phyloP scores from a whole-genome alignment of 1,284 basidiomycete species.

The Wolfiporia cocos region DNA sequence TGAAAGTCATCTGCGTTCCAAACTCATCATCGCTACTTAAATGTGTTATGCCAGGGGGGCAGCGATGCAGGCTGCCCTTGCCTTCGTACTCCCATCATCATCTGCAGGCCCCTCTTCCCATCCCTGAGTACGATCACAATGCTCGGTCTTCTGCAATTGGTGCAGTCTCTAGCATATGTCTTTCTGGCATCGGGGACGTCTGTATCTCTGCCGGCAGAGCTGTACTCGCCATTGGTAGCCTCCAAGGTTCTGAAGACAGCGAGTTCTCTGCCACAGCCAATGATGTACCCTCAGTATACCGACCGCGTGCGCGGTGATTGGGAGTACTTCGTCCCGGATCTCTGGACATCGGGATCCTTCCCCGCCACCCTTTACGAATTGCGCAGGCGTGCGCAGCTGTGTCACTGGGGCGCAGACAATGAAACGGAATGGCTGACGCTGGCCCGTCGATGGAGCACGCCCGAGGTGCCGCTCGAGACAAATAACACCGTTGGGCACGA shows the following conservation, averaged over 20 bases:
- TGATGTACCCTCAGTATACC: slow-evolving; percentile 56
- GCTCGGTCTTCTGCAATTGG: background rate
- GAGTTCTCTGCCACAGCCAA: slow-evolving; percentile 32
- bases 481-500: slow-evolving; percentile 52
- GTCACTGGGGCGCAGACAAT: slow-evolving; percentile 30
- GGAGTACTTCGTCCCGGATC: slow-evolving; percentile 45
- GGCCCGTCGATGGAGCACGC: slow-evolving; percentile 43
- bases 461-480: slow-evolving; percentile 40
- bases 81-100: too few species aligned
- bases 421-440: slow-evolving; percentile 39
- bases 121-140: too few species aligned
- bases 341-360: slow-evolving; percentile 69
- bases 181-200: slow-evolving; percentile 6
- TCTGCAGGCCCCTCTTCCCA: too few species aligned
- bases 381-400: slow-evolving; percentile 43
- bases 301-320: slow-evolving; percentile 39
- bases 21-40: too few species aligned
- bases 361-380: slow-evolving; percentile 55
- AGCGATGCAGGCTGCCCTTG: too few species aligned
- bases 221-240: slow-evolving; percentile 51
- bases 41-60: too few species aligned
- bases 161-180: slow-evolving; percentile 4
- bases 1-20: too few species aligned
- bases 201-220: slow-evolving; percentile 26
- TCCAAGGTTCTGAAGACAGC: slow-evolving; percentile 52